These are phyloP conservation scores for Candida tibetensis DNA, from an alignment of 805 yeast genomes.

Conservation along the genomic window DNA sequence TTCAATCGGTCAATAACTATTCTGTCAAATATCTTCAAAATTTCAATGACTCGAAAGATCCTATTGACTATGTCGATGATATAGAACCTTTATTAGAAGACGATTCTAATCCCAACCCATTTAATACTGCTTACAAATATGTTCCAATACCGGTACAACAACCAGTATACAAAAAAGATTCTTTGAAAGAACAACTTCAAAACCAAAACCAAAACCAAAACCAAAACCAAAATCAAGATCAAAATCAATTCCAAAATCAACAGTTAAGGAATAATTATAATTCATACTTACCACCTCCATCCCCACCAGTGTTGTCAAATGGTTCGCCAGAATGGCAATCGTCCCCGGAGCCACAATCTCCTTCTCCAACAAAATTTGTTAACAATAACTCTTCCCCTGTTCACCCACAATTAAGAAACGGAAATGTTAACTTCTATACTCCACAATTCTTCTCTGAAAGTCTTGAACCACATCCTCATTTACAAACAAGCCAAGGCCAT, in stretches of 20 bases:
- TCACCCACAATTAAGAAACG: conserved; percentile 19
- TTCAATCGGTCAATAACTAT: conserved; percentile 23
- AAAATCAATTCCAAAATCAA: background rate
- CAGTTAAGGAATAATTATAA: conserved; percentile 15
- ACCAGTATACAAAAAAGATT: conserved; percentile 20
- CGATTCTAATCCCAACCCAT: background rate
- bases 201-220: conserved; percentile 9
- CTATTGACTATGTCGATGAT: conserved; percentile 29
- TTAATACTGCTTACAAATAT: conserved; percentile 16
- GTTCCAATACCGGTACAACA: conserved; percentile 43
- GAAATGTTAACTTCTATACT: conserved; percentile 28
- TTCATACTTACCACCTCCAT: conserved; percentile 38
- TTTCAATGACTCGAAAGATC: conserved; percentile 14
- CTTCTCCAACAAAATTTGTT: conserved; percentile 26
- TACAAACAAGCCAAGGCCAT: background rate
- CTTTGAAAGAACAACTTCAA: conserved; percentile 2
- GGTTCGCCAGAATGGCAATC: conserved; percentile 39
- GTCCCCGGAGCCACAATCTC: conserved; percentile 35
- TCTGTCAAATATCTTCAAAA: conserved; percentile 45
- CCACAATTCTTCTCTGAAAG: conserved; percentile 41
- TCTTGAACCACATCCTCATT: background rate
- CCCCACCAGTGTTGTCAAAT: conserved; percentile 29
- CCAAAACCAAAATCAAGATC: background rate
- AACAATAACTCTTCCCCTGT: conserved; percentile 21
- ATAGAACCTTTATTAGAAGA: conserved; percentile 29